Evolutionary conservation across 306 rosid genomes (phyloP), one percentile per base, ranked within the genome.

Genomic region (Ziziphus jujuba): DNA sequence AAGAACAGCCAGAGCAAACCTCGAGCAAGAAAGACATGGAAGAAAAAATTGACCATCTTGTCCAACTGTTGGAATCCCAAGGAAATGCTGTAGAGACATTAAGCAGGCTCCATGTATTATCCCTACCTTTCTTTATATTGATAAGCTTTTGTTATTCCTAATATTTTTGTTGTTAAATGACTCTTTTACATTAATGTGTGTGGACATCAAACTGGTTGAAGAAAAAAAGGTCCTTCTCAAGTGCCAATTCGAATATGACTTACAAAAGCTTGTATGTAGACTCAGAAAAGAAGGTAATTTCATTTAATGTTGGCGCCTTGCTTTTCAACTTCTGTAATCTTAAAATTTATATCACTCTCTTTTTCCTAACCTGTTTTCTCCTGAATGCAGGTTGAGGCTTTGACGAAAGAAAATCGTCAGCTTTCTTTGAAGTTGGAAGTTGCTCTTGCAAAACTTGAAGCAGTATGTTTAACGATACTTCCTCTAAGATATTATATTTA

Each of bases 361-460:
- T 55, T 56, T 48, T 44, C 49, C 19, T 21, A 15, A 19, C 15
- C 6, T 15, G 7, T 59, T 11, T 17, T 6, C 12, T 40, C 12
- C 45, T 40, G 5, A 67, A 22, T 74, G 83, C 84, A 92, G 98
- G 49, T 79, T 70, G 87, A 85, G 63, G 78, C 70, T 63, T 65
- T 87, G 57, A 69, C 67, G 45, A 70, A 70, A 12, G 89, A 84
- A 69, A 87, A 83, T 65, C 62, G 2, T 9, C 66, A 63, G 79
- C 89, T 88, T 59, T 22, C 72, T 35, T 70, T 31, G 59, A 81
- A 89, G 77, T 65, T 87, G 57, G 84, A 79, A 77, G 69, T 44
- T 64, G 88, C 89, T 64, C 75, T 75, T 36, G 79, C 79, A 34
- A 89, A 85, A 82, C 35, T 80, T 67, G 92, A 87, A 85, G 82